phyloP scores from a whole-genome alignment of 768 basidiomycete species.

The Boletus reticulatus region DNA sequence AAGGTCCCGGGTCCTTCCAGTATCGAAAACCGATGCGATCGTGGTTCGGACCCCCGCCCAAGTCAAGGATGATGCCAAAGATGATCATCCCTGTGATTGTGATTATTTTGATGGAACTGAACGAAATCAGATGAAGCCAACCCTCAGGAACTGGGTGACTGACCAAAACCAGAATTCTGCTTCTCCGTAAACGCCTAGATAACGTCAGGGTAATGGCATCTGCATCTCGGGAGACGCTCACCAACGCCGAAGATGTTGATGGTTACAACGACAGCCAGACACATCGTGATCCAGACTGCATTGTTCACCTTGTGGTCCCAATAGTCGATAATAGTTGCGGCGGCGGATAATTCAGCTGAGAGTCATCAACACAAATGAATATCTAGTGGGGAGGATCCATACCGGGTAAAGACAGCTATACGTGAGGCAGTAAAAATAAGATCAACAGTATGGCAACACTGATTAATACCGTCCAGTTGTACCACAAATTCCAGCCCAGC shows the following conservation, averaged over 20 bases:
- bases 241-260: conserved; percentile 41
- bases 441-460: conserved; percentile 9
- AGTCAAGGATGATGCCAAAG: conserved; percentile 42
- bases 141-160: background rate
- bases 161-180: conserved; percentile 45
- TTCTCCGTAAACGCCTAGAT: conserved; percentile 38
- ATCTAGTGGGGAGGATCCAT: background rate
- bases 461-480: conserved; percentile 31
- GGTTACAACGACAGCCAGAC: conserved; percentile 42
- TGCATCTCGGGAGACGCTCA: conserved; percentile 2
- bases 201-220: background rate
- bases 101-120: conserved; percentile 50
- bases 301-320: conserved; percentile 39
- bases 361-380: background rate
- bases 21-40: conserved; percentile 48
- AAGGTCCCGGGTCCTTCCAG: conserved; percentile 53
- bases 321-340: conserved; percentile 47
- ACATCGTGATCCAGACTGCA: conserved; percentile 51
- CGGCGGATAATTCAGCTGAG: conserved; percentile 43
- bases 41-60: conserved; percentile 53
- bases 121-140: background rate
- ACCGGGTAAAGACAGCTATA: background rate
- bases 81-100: conserved; percentile 42
- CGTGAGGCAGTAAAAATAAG: background rate
- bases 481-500: conserved; percentile 39